phyloP scores from a whole-genome alignment of 106 monocot species.

The Dendrobium nobile region DNA sequence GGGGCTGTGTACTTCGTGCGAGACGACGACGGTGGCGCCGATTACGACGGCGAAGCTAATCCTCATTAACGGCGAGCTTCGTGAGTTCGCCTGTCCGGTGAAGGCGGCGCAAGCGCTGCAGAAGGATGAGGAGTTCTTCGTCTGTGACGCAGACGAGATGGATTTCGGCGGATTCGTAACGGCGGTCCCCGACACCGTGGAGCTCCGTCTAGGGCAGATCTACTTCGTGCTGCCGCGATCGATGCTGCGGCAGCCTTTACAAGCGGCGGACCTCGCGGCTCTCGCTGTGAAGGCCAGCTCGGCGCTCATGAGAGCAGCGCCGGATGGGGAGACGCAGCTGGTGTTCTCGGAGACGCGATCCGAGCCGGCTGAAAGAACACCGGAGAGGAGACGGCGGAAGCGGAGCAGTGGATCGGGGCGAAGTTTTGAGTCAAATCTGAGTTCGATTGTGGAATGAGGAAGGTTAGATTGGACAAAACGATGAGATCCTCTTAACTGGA shows the following conservation, averaged over 20 bases:
- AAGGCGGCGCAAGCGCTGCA: slow-evolving; percentile 15
- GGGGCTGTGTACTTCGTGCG: slow-evolving; percentile 20
- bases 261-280: slow-evolving; percentile 31
- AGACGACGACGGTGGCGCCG: slow-evolving; percentile 4
- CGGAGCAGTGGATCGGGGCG: slow-evolving; percentile 14
- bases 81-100: slow-evolving; percentile 25
- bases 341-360: slow-evolving; percentile 10
- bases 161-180: slow-evolving; percentile 28
- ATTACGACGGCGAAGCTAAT: slow-evolving; percentile 21
- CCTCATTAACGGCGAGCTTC: slow-evolving; percentile 12
- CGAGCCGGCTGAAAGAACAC: not conserved
- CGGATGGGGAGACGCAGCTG: slow-evolving; percentile 7
- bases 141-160: slow-evolving; percentile 41
- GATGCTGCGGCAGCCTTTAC: slow-evolving; percentile 25
- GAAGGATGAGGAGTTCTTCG: slow-evolving; percentile 14
- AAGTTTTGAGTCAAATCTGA: slow-evolving; percentile 28
- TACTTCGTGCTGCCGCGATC: slow-evolving; percentile 38
- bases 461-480: not conserved
- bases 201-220: slow-evolving; percentile 29
- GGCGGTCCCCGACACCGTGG: slow-evolving; percentile 13
- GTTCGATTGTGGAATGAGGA: slow-evolving; percentile 26
- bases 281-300: slow-evolving; percentile 29
- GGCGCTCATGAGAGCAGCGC: slow-evolving; percentile 14
- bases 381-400: slow-evolving; percentile 10
- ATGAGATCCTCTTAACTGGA: not conserved